Percentiles rank a stretch among this genome's conserved stretches.
These are phyloP conservation scores for Chalciporus sphaerocephalus DNA, from an alignment of 768 basidiomycete genomes.

Conservation along the genomic window DNA sequence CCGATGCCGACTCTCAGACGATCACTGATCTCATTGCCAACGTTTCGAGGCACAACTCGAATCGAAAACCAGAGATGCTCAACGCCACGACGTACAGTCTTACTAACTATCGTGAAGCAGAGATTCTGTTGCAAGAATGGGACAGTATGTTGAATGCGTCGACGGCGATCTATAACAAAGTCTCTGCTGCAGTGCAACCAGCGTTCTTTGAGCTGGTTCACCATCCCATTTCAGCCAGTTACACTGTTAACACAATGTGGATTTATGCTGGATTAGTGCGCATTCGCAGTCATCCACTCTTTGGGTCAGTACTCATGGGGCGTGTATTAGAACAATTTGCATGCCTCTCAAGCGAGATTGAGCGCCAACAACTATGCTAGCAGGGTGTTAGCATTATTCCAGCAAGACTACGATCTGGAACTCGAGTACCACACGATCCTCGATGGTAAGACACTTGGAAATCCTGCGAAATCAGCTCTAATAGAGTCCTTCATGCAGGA, in stretches of 20 bases:
- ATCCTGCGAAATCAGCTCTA: too few species aligned
- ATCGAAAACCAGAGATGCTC: slow-evolving; percentile 63
- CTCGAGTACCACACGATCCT: too few species aligned
- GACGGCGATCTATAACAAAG: neutral
- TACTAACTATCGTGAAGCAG: slow-evolving; percentile 42
- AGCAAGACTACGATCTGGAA: too few species aligned
- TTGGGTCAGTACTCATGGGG: too few species aligned
- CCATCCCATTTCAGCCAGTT: slow-evolving; percentile 56
- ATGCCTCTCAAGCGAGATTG: too few species aligned
- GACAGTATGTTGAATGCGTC: neutral
- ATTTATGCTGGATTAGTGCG: slow-evolving; percentile 44
- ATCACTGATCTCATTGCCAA: slow-evolving; percentile 56
- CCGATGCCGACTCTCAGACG: neutral
- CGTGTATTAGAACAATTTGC: too few species aligned
- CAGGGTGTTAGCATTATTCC: too few species aligned
- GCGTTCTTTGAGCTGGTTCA: slow-evolving; percentile 61
- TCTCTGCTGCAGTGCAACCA: neutral
- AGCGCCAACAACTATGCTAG: too few species aligned
- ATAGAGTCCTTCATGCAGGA: too few species aligned
- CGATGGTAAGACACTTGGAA: too few species aligned
- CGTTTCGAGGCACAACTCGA: slow-evolving; percentile 51
- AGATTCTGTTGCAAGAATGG: neutral
- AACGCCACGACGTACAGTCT: slow-evolving; percentile 60
- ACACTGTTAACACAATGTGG: slow-evolving; percentile 54
- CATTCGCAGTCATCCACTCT: too few species aligned